Percentiles rank a stretch among this genome's conserved stretches.
phyloP scores from a whole-genome alignment of 805 yeast species.

The Saccharomycopsis sp. region DNA sequence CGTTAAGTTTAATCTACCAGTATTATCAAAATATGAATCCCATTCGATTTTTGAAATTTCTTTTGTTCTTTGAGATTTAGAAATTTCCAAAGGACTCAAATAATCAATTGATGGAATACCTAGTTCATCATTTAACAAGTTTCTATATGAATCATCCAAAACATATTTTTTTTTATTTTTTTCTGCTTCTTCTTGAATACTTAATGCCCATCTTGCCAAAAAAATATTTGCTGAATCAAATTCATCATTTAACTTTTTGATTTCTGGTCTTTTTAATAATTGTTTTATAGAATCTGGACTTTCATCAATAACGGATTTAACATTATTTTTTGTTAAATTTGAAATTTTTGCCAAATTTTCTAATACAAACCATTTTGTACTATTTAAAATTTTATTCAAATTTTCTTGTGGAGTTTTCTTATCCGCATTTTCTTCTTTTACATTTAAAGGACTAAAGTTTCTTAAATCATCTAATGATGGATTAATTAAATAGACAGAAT shows the following conservation, averaged over 20 bases:
- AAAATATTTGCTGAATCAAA: conserved; percentile 89
- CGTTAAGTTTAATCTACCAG: conserved; percentile 68
- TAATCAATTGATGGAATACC: conserved; percentile 42
- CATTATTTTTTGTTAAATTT: conserved; percentile 48
- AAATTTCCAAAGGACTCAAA: conserved; percentile 49
- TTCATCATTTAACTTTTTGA: conserved; percentile 70
- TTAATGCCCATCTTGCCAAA: conserved; percentile 93
- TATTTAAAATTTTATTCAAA: conserved; percentile 42
- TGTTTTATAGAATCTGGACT: conserved; percentile 46
- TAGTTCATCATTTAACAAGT: conserved; percentile 46
- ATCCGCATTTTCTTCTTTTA: conserved; percentile 22
- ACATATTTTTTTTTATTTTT: conserved; percentile 33
- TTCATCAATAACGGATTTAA: conserved; percentile 47
- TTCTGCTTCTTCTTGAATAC: conserved; percentile 86
- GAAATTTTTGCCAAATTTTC: conserved; percentile 78
- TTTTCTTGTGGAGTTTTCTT: conserved; percentile 16
- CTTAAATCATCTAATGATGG: conserved; percentile 60
- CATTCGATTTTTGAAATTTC: conserved; percentile 68
- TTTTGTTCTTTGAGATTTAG: conserved; percentile 49
- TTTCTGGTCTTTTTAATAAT: conserved; percentile 67
- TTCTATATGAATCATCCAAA: conserved; percentile 48
- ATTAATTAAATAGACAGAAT: conserved; percentile 63
- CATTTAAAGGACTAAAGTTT: conserved; percentile 41
- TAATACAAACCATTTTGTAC: conserved; percentile 79
- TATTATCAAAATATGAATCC: conserved; percentile 70